These are phyloP conservation scores for Amaranthus tricolor DNA, from an alignment of 179 eudicot genomes.

Conservation along the genomic window DNA sequence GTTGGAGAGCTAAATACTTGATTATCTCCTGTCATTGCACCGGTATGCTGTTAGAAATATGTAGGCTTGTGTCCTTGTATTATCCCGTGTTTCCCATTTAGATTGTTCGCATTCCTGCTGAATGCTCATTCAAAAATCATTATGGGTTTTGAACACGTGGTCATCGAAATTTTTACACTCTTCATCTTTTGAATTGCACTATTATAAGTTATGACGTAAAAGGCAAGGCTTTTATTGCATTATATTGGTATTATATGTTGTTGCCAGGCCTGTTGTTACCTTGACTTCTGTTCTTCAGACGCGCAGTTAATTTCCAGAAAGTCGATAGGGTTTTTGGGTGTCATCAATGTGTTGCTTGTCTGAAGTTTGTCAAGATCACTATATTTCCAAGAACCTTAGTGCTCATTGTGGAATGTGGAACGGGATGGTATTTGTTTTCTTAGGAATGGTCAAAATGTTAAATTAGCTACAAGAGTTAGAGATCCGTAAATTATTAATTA, in stretches of 20 bases:
- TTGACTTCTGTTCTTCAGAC: neutral
- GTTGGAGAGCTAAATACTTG: neutral
- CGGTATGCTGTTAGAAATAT: neutral
- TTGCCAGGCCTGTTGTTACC: neutral
- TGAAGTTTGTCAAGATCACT: neutral
- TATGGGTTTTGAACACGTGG: neutral
- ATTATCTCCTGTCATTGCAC: neutral
- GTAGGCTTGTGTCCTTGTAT: neutral
- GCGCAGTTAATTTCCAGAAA: neutral
- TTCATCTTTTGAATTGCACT: neutral
- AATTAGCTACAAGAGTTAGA: conserved; percentile 4
- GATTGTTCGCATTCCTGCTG: neutral
- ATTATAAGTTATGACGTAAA: neutral
- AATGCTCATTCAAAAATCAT: neutral
- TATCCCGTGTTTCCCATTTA: neutral
- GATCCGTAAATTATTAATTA: neutral
- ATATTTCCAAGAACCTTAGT: neutral
- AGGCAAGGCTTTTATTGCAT: neutral
- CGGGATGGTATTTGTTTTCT: neutral
- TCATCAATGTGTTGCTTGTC: neutral
- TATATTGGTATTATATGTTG: neutral
- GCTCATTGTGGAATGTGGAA: conserved; percentile 1
- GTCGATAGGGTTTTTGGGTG: neutral
- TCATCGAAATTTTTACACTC: neutral
- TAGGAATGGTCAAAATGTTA: neutral